Percentiles rank a stretch among this genome's conserved stretches.
Conservation (phyloP, 805 yeast species). For the Candida succiphila region DNA sequence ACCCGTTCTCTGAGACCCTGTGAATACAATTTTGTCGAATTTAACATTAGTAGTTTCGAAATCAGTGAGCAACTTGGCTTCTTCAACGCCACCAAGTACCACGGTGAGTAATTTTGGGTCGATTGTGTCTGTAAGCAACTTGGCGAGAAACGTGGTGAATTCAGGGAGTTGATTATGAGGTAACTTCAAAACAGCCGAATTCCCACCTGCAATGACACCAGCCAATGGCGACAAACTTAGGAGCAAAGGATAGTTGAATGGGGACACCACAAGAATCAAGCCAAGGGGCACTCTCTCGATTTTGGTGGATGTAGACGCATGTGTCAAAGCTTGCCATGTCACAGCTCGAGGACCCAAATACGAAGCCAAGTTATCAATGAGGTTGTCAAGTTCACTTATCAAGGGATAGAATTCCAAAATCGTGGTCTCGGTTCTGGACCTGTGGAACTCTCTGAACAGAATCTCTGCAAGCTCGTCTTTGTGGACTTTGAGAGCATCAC, state of each 20-base stretch:
- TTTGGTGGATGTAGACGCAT: constrained; percentile 10
- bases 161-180: constrained; percentile 67
- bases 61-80: constrained; percentile 48
- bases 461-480: constrained; percentile 47
- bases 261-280: constrained; percentile 59
- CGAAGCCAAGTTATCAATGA: constrained; percentile 46
- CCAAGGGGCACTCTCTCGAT: constrained; percentile 46
- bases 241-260: constrained; percentile 73
- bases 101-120: constrained; percentile 48
- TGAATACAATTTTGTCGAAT: constrained; percentile 77
- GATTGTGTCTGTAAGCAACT: constrained; percentile 40
- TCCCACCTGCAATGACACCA: constrained; percentile 83
- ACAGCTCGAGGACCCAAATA: constrained; percentile 50
- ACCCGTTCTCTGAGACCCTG: constrained; percentile 77
- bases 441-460: constrained; percentile 54
- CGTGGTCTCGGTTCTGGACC: constrained; percentile 52
- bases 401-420: constrained; percentile 44
- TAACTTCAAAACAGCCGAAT: constrained; percentile 59
- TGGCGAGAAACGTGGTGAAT: constrained; percentile 46
- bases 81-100: constrained; percentile 64
- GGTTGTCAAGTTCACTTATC: constrained; percentile 44
- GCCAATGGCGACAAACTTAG: constrained; percentile 57
- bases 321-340: constrained; percentile 24
- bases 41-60: too few species aligned
- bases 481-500: constrained; percentile 53